Percentiles rank a stretch among this genome's conserved stretches.
These are phyloP conservation scores for Oldenlandia corymbosa DNA, from an alignment of 257 asterid genomes.

Conservation along the genomic window DNA sequence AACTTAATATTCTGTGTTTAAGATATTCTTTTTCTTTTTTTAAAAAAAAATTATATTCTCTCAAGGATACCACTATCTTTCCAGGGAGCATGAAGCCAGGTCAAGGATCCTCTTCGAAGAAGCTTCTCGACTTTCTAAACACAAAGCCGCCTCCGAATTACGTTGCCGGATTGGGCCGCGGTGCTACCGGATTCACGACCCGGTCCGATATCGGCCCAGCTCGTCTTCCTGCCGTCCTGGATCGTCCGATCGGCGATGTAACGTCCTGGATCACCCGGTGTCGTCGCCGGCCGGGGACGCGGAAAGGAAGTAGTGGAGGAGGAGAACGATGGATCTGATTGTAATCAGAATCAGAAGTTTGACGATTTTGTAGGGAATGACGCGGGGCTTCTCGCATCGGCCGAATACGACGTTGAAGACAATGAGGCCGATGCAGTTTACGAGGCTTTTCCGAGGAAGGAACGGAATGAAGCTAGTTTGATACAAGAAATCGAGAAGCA, in stretches of 20 bases:
- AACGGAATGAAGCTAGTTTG: slow-evolving; percentile 86
- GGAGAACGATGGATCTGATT: slow-evolving; percentile 81
- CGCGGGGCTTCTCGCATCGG: slow-evolving; percentile 83
- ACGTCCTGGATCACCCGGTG: slow-evolving; percentile 28
- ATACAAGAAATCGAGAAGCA: slow-evolving; percentile 85
- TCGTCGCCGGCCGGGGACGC: slow-evolving; percentile 63
- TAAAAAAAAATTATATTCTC: no score
- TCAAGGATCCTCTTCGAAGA: slow-evolving; percentile 43
- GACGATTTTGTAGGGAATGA: slow-evolving; percentile 93
- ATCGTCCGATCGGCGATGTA: slow-evolving; percentile 45
- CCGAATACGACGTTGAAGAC: slow-evolving; percentile 93
- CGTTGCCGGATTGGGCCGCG: slow-evolving; percentile 93
- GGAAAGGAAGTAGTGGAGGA: slow-evolving; percentile 72
- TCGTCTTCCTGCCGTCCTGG: slow-evolving; percentile 81
- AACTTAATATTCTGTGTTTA: no score
- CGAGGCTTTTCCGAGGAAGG: slow-evolving; percentile 80
- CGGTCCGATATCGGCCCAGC: slow-evolving; percentile 98
- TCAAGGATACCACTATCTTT: no score
- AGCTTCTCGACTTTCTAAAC: slow-evolving; percentile 50
- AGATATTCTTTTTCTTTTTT: no score
- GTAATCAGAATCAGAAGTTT: slow-evolving; percentile 58
- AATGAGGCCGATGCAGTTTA: slow-evolving; percentile 83
- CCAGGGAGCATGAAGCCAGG: no score
- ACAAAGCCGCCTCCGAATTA: slow-evolving; percentile 71
- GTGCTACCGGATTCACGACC: slow-evolving; percentile 93